phyloP scores from a whole-genome alignment of 208 protist species.

The Wallacemonas sp. region DNA sequence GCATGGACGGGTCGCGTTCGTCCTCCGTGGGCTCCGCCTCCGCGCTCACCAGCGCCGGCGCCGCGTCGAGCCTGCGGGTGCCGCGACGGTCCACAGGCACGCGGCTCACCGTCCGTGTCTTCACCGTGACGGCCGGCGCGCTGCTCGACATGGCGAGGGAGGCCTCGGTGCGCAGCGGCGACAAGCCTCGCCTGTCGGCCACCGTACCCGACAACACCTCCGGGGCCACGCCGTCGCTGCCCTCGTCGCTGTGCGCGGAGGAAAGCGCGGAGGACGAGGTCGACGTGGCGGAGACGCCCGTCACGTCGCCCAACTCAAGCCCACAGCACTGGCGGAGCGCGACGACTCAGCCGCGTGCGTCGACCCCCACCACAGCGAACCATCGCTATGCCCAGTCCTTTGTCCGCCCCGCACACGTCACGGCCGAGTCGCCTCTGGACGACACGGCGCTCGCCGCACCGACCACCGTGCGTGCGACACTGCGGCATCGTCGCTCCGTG shows the following conservation, averaged over 20 bases:
- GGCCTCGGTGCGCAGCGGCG: background rate
- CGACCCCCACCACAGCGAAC: background rate
- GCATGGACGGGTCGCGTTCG: background rate
- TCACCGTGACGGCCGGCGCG: background rate
- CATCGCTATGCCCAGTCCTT: constrained; percentile 10
- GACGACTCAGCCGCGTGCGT: background rate
- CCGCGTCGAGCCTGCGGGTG: background rate
- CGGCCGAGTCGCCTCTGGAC: background rate
- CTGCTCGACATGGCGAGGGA: background rate
- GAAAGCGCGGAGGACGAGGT: background rate
- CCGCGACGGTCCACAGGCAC: background rate
- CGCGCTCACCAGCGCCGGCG: background rate
- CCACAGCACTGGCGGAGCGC: constrained; percentile 5
- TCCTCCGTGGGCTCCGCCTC: background rate
- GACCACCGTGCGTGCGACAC: background rate
- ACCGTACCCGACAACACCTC: too few species aligned
- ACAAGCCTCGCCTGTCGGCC: too few species aligned
- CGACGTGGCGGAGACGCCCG: background rate
- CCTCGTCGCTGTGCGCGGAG: too few species aligned
- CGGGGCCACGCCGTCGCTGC: too few species aligned
- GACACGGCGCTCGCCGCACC: background rate
- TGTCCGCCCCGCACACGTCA: background rate
- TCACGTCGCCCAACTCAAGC: too few species aligned
- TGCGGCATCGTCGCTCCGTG: too few species aligned
- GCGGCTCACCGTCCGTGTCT: background rate